Evolutionary conservation across 2,329 filamentous ascomycete species (phyloP), one percentile per base, ranked within the genome.

Genomic region (Septoria linicola): DNA sequence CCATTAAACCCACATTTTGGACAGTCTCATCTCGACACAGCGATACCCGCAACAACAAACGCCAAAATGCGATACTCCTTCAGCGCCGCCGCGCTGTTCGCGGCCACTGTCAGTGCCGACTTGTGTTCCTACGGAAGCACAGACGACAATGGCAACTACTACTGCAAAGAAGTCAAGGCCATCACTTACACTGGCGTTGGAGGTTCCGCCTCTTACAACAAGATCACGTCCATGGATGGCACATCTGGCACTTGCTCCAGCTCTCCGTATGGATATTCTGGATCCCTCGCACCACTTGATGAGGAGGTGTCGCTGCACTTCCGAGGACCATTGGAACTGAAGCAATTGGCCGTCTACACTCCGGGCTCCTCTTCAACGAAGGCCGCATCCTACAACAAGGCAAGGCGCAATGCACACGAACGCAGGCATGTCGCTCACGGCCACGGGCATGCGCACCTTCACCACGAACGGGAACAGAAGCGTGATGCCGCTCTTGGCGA

Each of bases 231-330:
- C 47, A 88, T 90, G 80, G 73, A 79, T 53, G 61, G 73, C 13
- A 64, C 70, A 41, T 80, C 79, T 34, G 77, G 76, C 6, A 63
- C 72, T 16, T 90, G 87, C 68, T 61, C 70, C 5, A 80, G 75
- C 56, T 67, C 74, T 31, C 70, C 76, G 13, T 71, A 78, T 53
- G 51, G 67, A 1, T 89, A 83, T 63, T 74, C 70, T 8, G 85
- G 86, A 11, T 73, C 78, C 34, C 72, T 88, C 44, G 79, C 84
- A 21, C 87, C 87, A 5, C 75, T 89, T 27, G 77, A 87, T 55
- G 82, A 87, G 66, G 85, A 86, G 72, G 74, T 90, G 23, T 88
- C 85, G 1, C 69, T 88, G 55, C 84, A 89, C 66, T 76, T 90
- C 64, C 83, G 87, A 59, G 88, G 87, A 2, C 87, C 87, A 1